Percentiles rank a stretch among this genome's conserved stretches.
Evolutionary conservation across 257 asterid genomes (phyloP).

Genomic region (Mitragyna speciosa): DNA sequence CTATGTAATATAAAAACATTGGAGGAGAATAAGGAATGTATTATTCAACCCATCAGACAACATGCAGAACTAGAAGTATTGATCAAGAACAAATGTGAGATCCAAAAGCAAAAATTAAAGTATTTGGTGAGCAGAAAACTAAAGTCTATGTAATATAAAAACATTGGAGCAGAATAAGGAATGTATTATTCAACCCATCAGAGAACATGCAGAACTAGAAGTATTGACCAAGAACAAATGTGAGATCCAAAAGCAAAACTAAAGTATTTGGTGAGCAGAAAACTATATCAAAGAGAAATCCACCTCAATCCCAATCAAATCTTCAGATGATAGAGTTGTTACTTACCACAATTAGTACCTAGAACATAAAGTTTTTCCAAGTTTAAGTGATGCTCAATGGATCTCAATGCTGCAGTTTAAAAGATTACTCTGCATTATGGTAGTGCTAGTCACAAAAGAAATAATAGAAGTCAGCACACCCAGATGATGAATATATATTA

Average conservation of each 20-base stretch:
- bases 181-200: neutral
- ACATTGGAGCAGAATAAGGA: conserved; percentile 2
- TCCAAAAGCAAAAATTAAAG: neutral
- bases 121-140: neutral
- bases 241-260: neutral
- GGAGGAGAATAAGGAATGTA: neutral
- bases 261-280: neutral
- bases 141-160: neutral
- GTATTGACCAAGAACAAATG: neutral
- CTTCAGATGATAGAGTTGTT: neutral
- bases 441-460: conserved; percentile 45
- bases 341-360: conserved; percentile 95
- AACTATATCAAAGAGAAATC: neutral
- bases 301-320: neutral
- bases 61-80: neutral
- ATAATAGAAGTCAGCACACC: conserved; percentile 20
- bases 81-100: neutral
- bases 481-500: conserved; percentile 27
- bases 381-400: conserved; percentile 84
- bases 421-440: conserved; percentile 67
- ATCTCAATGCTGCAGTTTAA: conserved; percentile 93
- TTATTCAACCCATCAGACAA: conserved; percentile 1
- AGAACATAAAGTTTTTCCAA: conserved; percentile 95
- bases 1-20: neutral
- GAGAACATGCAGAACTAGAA: neutral